phyloP scores from a whole-genome alignment of 768 basidiomycete species.

The Amanita molliuscula region DNA sequence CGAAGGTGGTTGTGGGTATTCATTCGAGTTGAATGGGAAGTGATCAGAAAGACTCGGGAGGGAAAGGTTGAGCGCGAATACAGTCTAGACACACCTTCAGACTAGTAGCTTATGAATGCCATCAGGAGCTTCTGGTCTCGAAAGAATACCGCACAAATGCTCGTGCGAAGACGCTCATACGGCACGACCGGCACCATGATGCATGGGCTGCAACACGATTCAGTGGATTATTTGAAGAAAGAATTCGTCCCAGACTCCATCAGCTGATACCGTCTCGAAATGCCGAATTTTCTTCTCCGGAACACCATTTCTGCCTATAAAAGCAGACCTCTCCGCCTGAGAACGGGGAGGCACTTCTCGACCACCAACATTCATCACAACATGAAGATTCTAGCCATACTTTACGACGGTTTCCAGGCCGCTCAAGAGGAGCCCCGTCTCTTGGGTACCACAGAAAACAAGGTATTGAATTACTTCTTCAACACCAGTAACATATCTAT shows the following conservation, averaged over 20 bases:
- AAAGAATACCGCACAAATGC: too few species aligned
- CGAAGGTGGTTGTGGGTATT: slow-evolving; percentile 99
- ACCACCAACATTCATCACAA: not conserved
- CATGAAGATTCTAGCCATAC: slow-evolving; percentile 57
- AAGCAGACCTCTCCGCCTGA: not conserved
- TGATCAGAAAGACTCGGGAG: slow-evolving; percentile 45
- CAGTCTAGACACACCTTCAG: not conserved
- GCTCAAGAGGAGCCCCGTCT: slow-evolving; percentile 65
- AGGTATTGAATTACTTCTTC: slow-evolving; percentile 26
- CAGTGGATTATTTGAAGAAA: too few species aligned
- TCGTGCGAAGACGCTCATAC: too few species aligned
- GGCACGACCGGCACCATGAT: too few species aligned
- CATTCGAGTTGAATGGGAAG: slow-evolving; percentile 94
- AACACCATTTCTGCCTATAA: not conserved
- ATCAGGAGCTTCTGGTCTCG: too few species aligned
- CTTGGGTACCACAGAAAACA: slow-evolving; percentile 73
- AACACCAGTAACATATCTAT: not conserved
- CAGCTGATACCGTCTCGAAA: not conserved
- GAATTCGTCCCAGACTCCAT: too few species aligned
- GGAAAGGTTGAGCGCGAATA: slow-evolving; percentile 12
- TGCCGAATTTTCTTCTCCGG: not conserved
- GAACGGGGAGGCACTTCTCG: not conserved
- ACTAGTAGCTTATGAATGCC: slow-evolving; percentile 1
- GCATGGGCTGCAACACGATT: too few species aligned
- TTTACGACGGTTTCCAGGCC: slow-evolving; percentile 59